phyloP scores from a whole-genome alignment of 2,329 filamentous ascomycete species.

The Graphium sp. region DNA sequence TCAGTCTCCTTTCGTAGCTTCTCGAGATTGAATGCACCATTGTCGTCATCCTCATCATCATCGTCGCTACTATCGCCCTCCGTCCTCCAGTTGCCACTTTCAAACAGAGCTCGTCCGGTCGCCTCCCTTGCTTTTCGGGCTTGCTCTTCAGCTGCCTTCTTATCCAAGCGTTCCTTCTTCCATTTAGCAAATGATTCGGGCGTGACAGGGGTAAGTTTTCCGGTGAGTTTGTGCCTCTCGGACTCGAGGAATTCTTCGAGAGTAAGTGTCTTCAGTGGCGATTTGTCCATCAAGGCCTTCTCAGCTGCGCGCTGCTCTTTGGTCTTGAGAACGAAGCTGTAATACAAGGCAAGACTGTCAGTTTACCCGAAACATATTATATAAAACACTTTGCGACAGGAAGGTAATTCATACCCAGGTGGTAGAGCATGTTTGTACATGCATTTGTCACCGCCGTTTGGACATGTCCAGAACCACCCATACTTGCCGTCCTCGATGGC shows the following conservation, averaged over 20 bases:
- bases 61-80: constrained; percentile 49
- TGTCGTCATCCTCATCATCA: constrained; percentile 37
- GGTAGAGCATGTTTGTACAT: constrained; percentile 96
- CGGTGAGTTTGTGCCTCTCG: constrained; percentile 87
- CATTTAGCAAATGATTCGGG: constrained; percentile 87
- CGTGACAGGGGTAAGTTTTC: constrained; percentile 82
- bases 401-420: constrained; percentile 53
- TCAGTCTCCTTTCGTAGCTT: constrained; percentile 77
- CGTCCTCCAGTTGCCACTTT: constrained; percentile 82
- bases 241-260: constrained; percentile 95
- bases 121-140: constrained; percentile 85
- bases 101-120: constrained; percentile 86
- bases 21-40: constrained; percentile 59
- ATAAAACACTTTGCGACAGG: neutral
- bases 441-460: constrained; percentile 92
- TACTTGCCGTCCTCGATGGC: constrained; percentile 98
- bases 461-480: constrained; percentile 98
- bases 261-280: constrained; percentile 81
- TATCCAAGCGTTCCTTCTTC: constrained; percentile 88
- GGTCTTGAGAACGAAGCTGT: constrained; percentile 87
- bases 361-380: neutral
- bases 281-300: constrained; percentile 92
- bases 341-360: constrained; percentile 10
- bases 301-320: constrained; percentile 92
- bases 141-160: constrained; percentile 90